phyloP scores from a whole-genome alignment of 768 basidiomycete genomes.

The Agaricus bisporus region DNA sequence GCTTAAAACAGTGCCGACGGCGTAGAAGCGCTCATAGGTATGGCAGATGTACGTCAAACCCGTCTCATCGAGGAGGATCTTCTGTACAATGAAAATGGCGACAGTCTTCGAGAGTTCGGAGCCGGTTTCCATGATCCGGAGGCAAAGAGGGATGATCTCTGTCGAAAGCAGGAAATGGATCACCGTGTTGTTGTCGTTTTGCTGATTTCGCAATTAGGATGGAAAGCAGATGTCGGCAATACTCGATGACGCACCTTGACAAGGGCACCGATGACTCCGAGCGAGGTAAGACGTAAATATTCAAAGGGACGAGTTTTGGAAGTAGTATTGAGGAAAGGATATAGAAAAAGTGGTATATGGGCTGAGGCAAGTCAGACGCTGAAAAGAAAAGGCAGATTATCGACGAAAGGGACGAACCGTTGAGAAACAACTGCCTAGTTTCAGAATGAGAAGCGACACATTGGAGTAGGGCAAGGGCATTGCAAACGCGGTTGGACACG shows the following conservation, averaged over 20 bases:
- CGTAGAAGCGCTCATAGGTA: conserved; percentile 99
- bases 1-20: conserved; percentile 95
- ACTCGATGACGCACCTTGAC: conserved; percentile 67
- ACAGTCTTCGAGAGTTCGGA: conserved; percentile 98
- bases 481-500: conserved; percentile 97
- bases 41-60: conserved; percentile 98
- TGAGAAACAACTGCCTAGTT: conserved; percentile 91
- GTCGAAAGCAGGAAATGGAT: conserved; percentile 99
- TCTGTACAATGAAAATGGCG: conserved; percentile 99
- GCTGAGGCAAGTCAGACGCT: conserved; percentile 64
- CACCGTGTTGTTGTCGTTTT: conserved; percentile 99
- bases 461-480: conserved; percentile 94
- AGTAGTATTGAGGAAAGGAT: conserved; percentile 98
- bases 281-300: conserved; percentile 95
- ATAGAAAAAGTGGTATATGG: conserved; percentile 96
- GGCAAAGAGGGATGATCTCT: conserved; percentile 98
- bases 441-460: conserved; percentile 98
- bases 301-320: conserved; percentile 99
- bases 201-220: conserved; percentile 38
- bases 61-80: conserved; percentile 94
- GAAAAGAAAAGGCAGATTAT: background rate
- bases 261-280: conserved; percentile 98
- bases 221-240: background rate
- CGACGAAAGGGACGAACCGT: conserved; percentile 48
- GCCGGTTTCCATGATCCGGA: conserved; percentile 99